Conservation (phyloP, 2,329 filamentous ascomycete genomes). For the Fusarium bactridioides region DNA sequence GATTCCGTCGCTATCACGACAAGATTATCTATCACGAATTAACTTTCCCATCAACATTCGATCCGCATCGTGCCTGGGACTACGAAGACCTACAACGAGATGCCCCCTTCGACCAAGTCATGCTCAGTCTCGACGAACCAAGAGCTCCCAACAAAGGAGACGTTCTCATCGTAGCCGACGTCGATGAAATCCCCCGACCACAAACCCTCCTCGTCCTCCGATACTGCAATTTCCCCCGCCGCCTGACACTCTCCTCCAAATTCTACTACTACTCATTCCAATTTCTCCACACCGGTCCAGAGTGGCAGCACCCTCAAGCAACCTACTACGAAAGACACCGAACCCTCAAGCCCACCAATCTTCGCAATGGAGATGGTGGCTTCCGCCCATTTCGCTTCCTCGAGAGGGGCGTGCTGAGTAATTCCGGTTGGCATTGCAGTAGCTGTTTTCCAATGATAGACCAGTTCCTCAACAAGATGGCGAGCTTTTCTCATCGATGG, state of each 20-base stretch:
- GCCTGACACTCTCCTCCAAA: conserved; percentile 58
- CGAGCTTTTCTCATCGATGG: conserved; percentile 61
- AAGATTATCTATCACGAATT: conserved; percentile 69
- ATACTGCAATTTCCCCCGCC: conserved; percentile 59
- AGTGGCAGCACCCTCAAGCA: conserved; percentile 67
- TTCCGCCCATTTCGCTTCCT: conserved; percentile 48
- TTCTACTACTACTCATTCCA: conserved; percentile 68
- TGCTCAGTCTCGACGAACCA: conserved; percentile 55
- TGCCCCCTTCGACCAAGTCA: conserved; percentile 64
- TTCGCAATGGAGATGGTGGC: conserved; percentile 58
- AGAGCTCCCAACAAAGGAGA: conserved; percentile 56
- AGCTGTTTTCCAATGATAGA: conserved; percentile 65
- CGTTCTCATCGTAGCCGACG: conserved; percentile 65
- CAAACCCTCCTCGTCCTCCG: conserved; percentile 57
- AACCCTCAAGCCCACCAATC: conserved; percentile 63
- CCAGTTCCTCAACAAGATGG: conserved; percentile 64
- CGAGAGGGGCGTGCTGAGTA: conserved; percentile 54
- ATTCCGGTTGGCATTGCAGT: conserved; percentile 69
- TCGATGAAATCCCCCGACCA: conserved; percentile 67
- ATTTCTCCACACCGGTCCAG: conserved; percentile 50
- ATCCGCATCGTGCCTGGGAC: conserved; percentile 54
- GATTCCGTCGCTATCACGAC: conserved; percentile 60
- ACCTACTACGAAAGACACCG: conserved; percentile 55
- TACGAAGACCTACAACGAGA: conserved; percentile 62
- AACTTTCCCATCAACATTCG: conserved; percentile 52